Base-by-base conservation (phyloP, 495 filamentous ascomycete species). In the Penicillium fimorum region DNA sequence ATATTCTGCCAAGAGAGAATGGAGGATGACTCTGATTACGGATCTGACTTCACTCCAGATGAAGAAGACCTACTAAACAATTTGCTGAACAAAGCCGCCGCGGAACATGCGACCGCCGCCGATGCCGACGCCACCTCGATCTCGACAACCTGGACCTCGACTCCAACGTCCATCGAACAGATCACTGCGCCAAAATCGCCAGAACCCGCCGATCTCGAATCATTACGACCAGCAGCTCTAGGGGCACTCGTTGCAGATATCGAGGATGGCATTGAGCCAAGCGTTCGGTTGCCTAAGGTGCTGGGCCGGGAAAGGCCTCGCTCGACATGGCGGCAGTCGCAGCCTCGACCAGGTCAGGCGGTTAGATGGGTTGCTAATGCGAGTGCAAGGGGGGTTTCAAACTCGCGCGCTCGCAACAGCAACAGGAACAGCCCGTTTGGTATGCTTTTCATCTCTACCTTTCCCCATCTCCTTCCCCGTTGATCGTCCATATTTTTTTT, bases 21-120 rank as follows among this genome's bases (percentile, higher is more conserved):
- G 56, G 60, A 60, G 2, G 47, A 50, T 37, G 65, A 65, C 30
- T 59, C 60, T 62, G 85, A 89, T 54, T 92, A 90, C 76, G 87
- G 86, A 24, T 90, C 87, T 29, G 86, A 90, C 53, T 85, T 90
- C 57, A 83, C 84, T 0, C 69, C 75, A 11, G 87, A 86, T 47
- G 87, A 91, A 64, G 76, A 82, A 57, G 70, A 70, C 35, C 57
- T 82, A n/a, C 44, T 83, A 60, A 70, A 73, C 61, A 70, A 76
- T 11, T 57, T 82, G 17, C 70, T 84, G 53, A 64, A 67, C 48
- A 38, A 70, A 68, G 71, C 64, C 41, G 64, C 51, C 56, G 29
- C 69, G 47, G 56, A 60, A 53, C 55, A 68, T 72, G 64, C 63
- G 58, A 62, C 60, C 52, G 53, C 24, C 46, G 24, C 57, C 50